A percentile compares a stretch with the other conserved stretches of the same genome.
These are phyloP conservation scores for Phytopythium litorale DNA, from an alignment of 352 stramenopile genomes.

Conservation along the genomic window DNA sequence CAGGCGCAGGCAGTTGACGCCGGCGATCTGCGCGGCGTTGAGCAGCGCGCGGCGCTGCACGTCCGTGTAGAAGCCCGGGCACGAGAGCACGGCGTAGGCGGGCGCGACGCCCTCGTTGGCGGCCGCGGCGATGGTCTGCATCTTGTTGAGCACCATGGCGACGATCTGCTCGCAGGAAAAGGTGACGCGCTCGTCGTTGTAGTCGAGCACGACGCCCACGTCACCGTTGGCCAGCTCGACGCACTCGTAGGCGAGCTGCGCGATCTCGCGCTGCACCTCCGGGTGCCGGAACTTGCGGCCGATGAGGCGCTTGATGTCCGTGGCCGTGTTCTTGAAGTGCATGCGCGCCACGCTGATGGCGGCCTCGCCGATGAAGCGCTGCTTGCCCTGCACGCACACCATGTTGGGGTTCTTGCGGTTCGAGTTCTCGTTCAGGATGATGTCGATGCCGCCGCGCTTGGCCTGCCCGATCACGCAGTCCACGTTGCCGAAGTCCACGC, in stretches of 20 bases:
- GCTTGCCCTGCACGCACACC: constrained; percentile 85
- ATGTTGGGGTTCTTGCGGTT: constrained; percentile 97
- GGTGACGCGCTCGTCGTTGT: constrained; percentile 89
- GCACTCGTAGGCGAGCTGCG: constrained; percentile 89
- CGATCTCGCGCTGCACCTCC: constrained; percentile 95
- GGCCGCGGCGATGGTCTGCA: constrained; percentile 92
- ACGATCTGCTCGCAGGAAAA: constrained; percentile 96
- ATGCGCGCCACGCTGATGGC: constrained; percentile 90
- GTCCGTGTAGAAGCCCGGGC: constrained; percentile 98
- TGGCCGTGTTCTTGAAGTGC: constrained; percentile 99
- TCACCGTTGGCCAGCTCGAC: constrained; percentile 86
- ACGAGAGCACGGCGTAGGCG: constrained; percentile 92
- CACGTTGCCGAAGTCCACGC: constrained; percentile 96
- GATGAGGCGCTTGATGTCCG: constrained; percentile 96
- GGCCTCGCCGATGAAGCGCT: constrained; percentile 93
- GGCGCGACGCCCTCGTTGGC: constrained; percentile 89
- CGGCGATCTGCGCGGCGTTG: constrained; percentile 91
- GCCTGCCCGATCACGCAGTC: constrained; percentile 96
- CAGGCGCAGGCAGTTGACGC: constrained; percentile 95
- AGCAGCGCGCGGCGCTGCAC: constrained; percentile 95
- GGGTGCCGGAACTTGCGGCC: constrained; percentile 95
- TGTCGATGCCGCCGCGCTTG: constrained; percentile 96
- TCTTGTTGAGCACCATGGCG: constrained; percentile 98
- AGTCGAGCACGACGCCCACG: constrained; percentile 89
- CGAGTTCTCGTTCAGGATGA: constrained; percentile 99